A percentile compares a stretch with the other conserved stretches of the same genome.
phyloP scores from a whole-genome alignment of 306 rosid genomes.

The Casuarina equisetifolia region DNA sequence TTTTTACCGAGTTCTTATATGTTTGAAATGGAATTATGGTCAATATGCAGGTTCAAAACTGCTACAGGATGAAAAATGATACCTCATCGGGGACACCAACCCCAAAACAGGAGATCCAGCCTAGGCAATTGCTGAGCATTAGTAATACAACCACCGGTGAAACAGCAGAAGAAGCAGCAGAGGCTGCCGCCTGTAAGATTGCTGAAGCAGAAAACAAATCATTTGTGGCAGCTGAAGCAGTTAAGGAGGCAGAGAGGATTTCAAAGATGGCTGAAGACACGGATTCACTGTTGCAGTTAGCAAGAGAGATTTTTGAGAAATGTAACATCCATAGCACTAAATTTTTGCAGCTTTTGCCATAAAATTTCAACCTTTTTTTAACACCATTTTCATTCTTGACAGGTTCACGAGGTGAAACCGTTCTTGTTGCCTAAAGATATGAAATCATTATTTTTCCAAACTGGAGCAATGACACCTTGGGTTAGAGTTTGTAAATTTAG shows the following conservation, averaged over 20 bases:
- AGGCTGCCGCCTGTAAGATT: slow-evolving; percentile 36
- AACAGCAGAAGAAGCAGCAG: slow-evolving; percentile 30
- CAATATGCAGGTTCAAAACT: slow-evolving; percentile 33
- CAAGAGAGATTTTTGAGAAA: slow-evolving; percentile 34
- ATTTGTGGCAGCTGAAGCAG: slow-evolving; percentile 40
- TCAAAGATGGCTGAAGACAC: slow-evolving; percentile 37
- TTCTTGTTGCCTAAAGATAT: slow-evolving; percentile 10
- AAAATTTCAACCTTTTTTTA: slow-evolving; percentile 1
- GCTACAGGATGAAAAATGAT: slow-evolving; percentile 33
- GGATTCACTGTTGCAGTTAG: slow-evolving; percentile 30
- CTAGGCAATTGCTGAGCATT: slow-evolving; percentile 10
- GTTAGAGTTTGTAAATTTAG: slow-evolving; percentile 36
- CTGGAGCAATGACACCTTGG: slow-evolving; percentile 12
- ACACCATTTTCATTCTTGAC: slow-evolving; percentile 16
- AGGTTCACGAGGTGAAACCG: slow-evolving; percentile 40
- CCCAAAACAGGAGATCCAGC: slow-evolving; percentile 23
- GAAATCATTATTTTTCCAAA: not conserved
- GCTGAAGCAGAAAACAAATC: slow-evolving; percentile 48
- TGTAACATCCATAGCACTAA: slow-evolving; percentile 24
- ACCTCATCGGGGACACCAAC: not conserved
- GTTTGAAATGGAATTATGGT: not conserved
- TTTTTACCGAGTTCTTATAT: not conserved
- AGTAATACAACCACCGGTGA: not conserved
- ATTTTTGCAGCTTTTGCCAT: not conserved
- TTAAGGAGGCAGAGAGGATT: slow-evolving; percentile 41